Base-by-base conservation (phyloP, 371 early-diverging fungal species). In the Apophysomyces ossiformis region DNA sequence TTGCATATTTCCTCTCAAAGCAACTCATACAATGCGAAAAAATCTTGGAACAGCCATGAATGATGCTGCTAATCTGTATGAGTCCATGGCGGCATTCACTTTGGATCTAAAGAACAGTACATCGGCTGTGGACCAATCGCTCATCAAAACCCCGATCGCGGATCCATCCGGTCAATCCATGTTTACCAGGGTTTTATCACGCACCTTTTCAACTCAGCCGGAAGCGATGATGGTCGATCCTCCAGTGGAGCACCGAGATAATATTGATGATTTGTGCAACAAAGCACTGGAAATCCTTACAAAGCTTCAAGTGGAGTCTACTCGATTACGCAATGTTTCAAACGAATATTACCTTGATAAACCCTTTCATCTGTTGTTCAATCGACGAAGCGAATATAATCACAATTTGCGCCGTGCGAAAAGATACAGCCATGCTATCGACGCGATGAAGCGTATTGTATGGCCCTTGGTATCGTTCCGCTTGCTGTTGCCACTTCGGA, bases 381-480 rank as follows among this genome's bases (percentile, higher is more conserved):
- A 21, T 11, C 9, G 21, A 8, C 9, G 9, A 11, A 21, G 54
- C 0, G n/a, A 50, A 9, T 21, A 50, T 11, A 26, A 50, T 4
- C 57, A 68, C 4, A 68, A 70, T 21, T 36, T 73, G 39, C 63
- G 69, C 21, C 69, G 75, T 11, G 67, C 80, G 7, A 75, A 71
- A 54, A 50, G 75, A 38, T 79, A 79, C 61, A 69, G 69, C 37
- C 67, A 73, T 5, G 75, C 77, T 0, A 77, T 79, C 45, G 73
- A 73, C 38, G 80, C 73, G 2, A 75, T 77, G 69, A 76, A 75
- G 16, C 64, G 71, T 0, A 69, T 79, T 2, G 69, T 77, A 0
- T 77, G 77, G 77, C 70, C 77, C 0, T 37, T 77, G 45, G 73
- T 75, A 9, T 77, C 80, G 1, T 79, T 75, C 50, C 61, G 77